Conservation (phyloP, 2,329 filamentous ascomycete genomes). For the Hypoxylon sp. region DNA sequence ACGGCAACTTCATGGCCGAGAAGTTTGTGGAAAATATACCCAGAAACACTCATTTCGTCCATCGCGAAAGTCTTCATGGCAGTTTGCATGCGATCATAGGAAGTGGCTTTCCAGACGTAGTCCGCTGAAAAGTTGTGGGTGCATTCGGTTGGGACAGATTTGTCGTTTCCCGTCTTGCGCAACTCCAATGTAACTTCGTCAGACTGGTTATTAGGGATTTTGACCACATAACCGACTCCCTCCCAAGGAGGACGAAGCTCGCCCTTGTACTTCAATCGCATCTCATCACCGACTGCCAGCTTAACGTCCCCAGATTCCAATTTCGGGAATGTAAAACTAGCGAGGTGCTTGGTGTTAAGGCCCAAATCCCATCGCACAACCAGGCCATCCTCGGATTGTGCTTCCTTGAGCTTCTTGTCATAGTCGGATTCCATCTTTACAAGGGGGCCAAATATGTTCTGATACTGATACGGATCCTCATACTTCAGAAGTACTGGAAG, state of each 20-base stretch:
- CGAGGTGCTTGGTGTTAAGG: conserved; percentile 96
- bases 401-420: conserved; percentile 98
- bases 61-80: conserved; percentile 99
- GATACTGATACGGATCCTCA: conserved; percentile 97
- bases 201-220: conserved; percentile 99
- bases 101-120: conserved; percentile 99
- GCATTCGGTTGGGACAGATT: conserved; percentile 94
- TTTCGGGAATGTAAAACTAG: conserved; percentile 95
- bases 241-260: conserved; percentile 95
- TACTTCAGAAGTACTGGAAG: conserved; percentile 93
- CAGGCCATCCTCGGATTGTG: conserved; percentile 96
- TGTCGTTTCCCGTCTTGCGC: conserved; percentile 94
- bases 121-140: conserved; percentile 98
- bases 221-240: conserved; percentile 98
- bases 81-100: conserved; percentile 98
- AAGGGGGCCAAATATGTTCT: conserved; percentile 97
- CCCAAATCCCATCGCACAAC: conserved; percentile 95
- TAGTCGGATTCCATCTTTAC: conserved; percentile 99
- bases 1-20: conserved; percentile 95
- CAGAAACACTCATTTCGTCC: conserved; percentile 97
- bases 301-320: conserved; percentile 98
- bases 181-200: conserved; percentile 97
- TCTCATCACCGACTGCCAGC: conserved; percentile 96
- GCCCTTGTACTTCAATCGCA: conserved; percentile 96
- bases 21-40: conserved; percentile 98